phyloP scores from a whole-genome alignment of 495 filamentous ascomycete genomes.

The Penicillium angulare region DNA sequence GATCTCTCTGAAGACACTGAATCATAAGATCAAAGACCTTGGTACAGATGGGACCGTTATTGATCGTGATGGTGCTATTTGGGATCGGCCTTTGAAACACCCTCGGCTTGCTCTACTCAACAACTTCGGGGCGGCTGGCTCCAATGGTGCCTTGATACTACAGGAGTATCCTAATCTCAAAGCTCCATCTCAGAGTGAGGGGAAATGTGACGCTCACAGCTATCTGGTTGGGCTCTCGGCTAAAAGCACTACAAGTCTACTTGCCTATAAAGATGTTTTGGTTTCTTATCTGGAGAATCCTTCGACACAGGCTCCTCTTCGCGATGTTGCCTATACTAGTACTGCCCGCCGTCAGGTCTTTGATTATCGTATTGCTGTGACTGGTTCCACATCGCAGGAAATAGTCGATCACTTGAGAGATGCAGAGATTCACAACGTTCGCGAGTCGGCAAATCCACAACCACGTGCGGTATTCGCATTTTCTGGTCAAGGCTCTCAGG shows the following conservation, averaged over 20 bases:
- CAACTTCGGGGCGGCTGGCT: background rate
- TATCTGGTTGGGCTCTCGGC: background rate
- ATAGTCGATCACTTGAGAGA: background rate
- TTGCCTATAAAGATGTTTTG: background rate
- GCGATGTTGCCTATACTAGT: background rate
- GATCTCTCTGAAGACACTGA: slow-evolving; percentile 38
- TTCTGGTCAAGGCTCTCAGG: background rate
- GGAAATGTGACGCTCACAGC: background rate
- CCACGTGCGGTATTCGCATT: background rate
- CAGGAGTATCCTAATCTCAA: too few relatives aligned
- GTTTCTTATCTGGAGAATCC: background rate
- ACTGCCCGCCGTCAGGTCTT: background rate
- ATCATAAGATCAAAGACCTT: slow-evolving; percentile 20
- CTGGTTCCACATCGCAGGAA: background rate
- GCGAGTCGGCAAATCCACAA: background rate
- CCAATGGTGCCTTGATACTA: background rate
- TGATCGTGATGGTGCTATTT: background rate
- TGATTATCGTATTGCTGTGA: background rate
- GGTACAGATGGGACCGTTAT: slow-evolving; percentile 29
- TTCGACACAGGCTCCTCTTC: background rate
- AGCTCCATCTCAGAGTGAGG: background rate
- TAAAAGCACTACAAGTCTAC: background rate
- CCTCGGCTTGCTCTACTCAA: background rate
- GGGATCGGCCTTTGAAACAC: background rate
- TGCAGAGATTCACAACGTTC: background rate